Conservation (phyloP, 352 stramenopile species). For the Aphanomyces stellatus region DNA sequence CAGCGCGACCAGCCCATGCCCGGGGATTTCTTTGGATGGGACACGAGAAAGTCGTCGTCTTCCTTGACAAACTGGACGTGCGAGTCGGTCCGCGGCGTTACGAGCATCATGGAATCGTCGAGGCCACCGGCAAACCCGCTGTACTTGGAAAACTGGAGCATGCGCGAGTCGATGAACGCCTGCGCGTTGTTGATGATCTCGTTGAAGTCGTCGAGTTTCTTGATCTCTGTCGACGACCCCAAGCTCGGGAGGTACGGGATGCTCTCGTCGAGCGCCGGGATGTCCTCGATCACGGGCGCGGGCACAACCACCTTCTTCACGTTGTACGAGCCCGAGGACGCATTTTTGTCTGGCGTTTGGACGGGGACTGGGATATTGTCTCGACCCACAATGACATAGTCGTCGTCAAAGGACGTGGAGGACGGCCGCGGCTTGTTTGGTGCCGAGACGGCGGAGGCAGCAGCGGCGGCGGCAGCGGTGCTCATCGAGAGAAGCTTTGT, state of each 20-base stretch:
- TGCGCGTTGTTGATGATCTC: conserved; percentile 69
- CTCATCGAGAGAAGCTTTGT: conserved; percentile 6
- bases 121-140: conserved; percentile 49
- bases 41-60: conserved; percentile 40
- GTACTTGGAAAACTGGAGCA: conserved; percentile 79
- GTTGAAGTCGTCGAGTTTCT: conserved; percentile 67
- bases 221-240: conserved; percentile 81
- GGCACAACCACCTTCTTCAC: conserved; percentile 5
- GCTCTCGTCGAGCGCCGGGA: conserved; percentile 21
- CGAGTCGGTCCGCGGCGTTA: conserved; percentile 45
- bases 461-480: not conserved
- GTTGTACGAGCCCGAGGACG: not conserved
- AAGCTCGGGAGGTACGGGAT: conserved; percentile 66
- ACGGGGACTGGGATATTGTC: conserved; percentile 6
- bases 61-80: conserved; percentile 20
- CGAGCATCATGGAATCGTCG: conserved; percentile 26
- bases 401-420: conserved; percentile 4
- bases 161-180: conserved; percentile 59
- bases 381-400: conserved; percentile 17
- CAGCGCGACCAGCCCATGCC: conserved; percentile 83
- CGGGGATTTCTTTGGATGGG: conserved; percentile 53
- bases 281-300: conserved; percentile 12
- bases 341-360: not conserved
- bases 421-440: not conserved
- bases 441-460: not conserved